phyloP scores from a whole-genome alignment of 495 filamentous ascomycete species.

The Extremus antarcticus region DNA sequence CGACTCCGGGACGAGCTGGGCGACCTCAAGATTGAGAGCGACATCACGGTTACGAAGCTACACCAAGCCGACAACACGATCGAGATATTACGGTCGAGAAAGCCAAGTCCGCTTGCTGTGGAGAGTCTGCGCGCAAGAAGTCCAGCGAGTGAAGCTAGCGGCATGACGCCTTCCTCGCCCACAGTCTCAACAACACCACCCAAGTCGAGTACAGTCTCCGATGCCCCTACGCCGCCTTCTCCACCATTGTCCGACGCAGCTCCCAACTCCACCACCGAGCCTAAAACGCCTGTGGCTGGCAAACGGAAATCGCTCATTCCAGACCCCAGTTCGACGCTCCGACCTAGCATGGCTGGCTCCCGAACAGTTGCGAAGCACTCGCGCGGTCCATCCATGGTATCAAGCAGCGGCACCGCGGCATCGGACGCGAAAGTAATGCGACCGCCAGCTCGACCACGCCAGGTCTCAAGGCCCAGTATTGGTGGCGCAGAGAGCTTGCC shows the following conservation, averaged over 20 bases:
- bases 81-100: slow-evolving; percentile 41
- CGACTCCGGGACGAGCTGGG: slow-evolving; percentile 79
- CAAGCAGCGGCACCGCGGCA: slow-evolving; percentile 29
- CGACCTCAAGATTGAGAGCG: slow-evolving; percentile 86
- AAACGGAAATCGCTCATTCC: slow-evolving; percentile 27
- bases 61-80: slow-evolving; percentile 50
- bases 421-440: slow-evolving; percentile 31
- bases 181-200: slow-evolving; percentile 46
- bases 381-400: slow-evolving; percentile 43
- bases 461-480: slow-evolving; percentile 31
- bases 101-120: slow-evolving; percentile 36
- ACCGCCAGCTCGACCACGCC: slow-evolving; percentile 24
- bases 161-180: slow-evolving; percentile 30
- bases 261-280: slow-evolving; percentile 18
- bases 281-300: slow-evolving; percentile 34
- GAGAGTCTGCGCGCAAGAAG: slow-evolving; percentile 31
- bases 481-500: slow-evolving; percentile 39
- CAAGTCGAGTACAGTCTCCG: slow-evolving; percentile 57
- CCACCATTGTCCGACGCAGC: slow-evolving; percentile 41
- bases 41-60: slow-evolving; percentile 88
- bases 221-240: slow-evolving; percentile 48
- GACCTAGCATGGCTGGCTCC: slow-evolving; percentile 27
- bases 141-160: slow-evolving; percentile 35
- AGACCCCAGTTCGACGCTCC: slow-evolving; percentile 39
- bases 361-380: slow-evolving; percentile 35